Conservation (phyloP, 202 grass and related monocot genomes). For the Elaeis oleifera region DNA sequence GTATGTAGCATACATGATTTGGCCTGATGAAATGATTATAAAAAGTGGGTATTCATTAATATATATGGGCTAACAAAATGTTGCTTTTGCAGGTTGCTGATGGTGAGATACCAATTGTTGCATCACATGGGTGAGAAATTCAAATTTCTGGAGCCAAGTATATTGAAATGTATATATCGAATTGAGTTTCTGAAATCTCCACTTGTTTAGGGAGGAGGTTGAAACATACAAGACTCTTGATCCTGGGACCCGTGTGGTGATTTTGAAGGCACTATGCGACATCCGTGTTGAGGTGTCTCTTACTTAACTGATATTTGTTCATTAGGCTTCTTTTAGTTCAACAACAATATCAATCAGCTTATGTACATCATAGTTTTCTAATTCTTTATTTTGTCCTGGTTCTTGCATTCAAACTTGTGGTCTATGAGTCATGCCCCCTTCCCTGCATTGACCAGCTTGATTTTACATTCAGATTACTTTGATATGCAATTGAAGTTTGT, state of each 20-base stretch:
- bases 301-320: background rate
- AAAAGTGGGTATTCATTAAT: constrained; percentile 22
- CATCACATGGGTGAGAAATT: constrained; percentile 72
- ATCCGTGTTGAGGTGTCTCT: constrained; percentile 75
- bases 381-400: background rate
- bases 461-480: background rate
- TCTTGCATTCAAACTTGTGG: background rate
- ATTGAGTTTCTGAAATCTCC: constrained; percentile 9
- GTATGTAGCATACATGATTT: constrained; percentile 33
- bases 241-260: constrained; percentile 65
- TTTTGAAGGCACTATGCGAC: constrained; percentile 92
- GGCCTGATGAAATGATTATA: constrained; percentile 16
- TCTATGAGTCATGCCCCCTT: background rate
- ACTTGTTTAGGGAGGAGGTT: constrained; percentile 53
- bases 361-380: background rate
- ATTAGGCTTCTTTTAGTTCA: background rate
- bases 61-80: constrained; percentile 34
- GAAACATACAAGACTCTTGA: constrained; percentile 79
- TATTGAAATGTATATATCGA: constrained; percentile 7
- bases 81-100: constrained; percentile 67
- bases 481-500: background rate
- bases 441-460: background rate
- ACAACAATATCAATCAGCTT: background rate
- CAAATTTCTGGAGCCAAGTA: background rate
- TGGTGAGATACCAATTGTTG: constrained; percentile 69